These are phyloP conservation scores for Annona cherimola DNA, from an alignment of 164 flowering plant genomes.

Conservation along the genomic window DNA sequence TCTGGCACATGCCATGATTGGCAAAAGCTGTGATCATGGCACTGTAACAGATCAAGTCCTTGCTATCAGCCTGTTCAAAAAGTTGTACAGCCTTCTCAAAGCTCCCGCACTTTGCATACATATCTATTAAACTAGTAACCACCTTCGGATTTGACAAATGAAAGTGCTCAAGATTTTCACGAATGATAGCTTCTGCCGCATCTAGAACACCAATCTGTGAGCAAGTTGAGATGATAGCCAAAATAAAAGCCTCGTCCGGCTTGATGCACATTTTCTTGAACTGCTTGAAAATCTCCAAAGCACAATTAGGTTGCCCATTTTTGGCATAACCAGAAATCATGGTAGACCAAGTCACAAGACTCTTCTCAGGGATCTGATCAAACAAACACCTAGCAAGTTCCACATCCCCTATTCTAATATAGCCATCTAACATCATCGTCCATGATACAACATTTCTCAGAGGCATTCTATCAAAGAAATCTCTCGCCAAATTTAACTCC, in stretches of 20 bases:
- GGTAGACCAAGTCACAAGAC: constrained; percentile 39
- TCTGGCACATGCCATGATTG: constrained; percentile 30
- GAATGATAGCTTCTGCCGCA: constrained; percentile 23
- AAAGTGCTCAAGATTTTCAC: constrained; percentile 12
- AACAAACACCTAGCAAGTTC: constrained; percentile 25
- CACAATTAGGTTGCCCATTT: constrained; percentile 28
- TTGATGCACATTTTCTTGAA: constrained; percentile 24
- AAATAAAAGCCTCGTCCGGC: constrained; percentile 34
- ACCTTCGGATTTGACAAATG: constrained; percentile 17
- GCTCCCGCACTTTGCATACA: constrained; percentile 38
- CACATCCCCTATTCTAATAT: constrained; percentile 24
- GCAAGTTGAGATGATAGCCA: constrained; percentile 34
- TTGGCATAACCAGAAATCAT: constrained; percentile 37
- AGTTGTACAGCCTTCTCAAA: constrained; percentile 28
- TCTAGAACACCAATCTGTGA: constrained; percentile 30
- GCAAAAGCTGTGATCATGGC: constrained; percentile 44
- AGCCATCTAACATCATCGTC: constrained; percentile 41
- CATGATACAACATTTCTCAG: constrained; percentile 28
- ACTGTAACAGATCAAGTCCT: constrained; percentile 35
- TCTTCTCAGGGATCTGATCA: constrained; percentile 35
- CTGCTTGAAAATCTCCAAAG: constrained; percentile 22
- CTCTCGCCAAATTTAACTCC: constrained; percentile 24
- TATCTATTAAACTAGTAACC: constrained; percentile 32
- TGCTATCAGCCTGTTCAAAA: constrained; percentile 20
- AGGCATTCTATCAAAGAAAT: constrained; percentile 28